Evolutionary conservation across 225 moss, liverwort and hornwort species (phyloP), one percentile per base, ranked within the genome.

Genomic region (Polytrichum commune): DNA sequence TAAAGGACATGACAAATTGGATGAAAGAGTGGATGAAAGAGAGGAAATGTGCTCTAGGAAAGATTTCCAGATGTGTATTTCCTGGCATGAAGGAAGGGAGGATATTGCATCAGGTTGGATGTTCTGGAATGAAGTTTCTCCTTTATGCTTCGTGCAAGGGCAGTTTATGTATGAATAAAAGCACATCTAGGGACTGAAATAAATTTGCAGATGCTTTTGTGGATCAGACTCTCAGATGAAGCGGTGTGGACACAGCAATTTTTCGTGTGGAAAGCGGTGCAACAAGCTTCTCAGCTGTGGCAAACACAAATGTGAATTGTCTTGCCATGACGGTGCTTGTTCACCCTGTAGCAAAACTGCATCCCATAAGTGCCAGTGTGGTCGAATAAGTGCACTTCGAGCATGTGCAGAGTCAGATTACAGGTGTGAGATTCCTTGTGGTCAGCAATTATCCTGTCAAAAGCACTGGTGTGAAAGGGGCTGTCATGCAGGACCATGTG

Each of bases 381-480:
- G 85, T 62, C 78, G 83, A 53, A 91, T 86, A 28, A 83, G 73
- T 67, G 83, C 84, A 73, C 66, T 83, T 60, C 90, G 90, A 72
- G 79, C 80, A 63, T 95, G 95, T 76, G 83, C 78, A 32, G 90
- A 88, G 68, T 85, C 83, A 19, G 78, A 75, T 33, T 91, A 86
- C 70, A 81, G 82, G 79, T 95, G 95, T 72, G 84, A 82, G 63
- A 80, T 78, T 77, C 86, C 83, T 1, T 95, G 95, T 70, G 83
- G 85, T 27, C 77, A 61, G 63, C 85, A 90, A 62, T 80, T 95
- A 55, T 81, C 83, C 68, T 95, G 95, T 77, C 81, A 85, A 78
- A 93, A 84, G 32, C 95, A 95, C 69, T 86, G 70, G 70, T 95
- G 95, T 73, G 85, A 95, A 53, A 88, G 76, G 74, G 93, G 93